Conservation (phyloP, 2,329 filamentous ascomycete genomes). For the Pleurostoma richardsiae region DNA sequence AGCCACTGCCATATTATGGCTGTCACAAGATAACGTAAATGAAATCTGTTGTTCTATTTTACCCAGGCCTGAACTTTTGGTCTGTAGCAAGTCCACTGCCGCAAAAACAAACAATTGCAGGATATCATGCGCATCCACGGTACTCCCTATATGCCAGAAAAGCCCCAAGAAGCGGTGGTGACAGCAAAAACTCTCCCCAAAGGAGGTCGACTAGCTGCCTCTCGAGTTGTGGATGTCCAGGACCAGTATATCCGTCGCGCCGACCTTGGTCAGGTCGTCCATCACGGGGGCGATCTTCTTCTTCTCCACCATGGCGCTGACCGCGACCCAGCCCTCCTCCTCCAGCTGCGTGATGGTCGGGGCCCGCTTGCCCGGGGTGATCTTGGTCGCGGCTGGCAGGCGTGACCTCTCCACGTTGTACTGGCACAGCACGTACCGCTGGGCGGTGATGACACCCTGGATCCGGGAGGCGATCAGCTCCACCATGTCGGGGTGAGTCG, state of each 20-base stretch:
- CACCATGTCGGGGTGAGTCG: conserved; percentile 75
- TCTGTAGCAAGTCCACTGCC: no score
- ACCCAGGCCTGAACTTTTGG: no score
- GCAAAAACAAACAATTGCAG: no score
- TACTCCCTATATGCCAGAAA: no score
- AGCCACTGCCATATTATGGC: no score
- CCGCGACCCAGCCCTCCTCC: conserved; percentile 88
- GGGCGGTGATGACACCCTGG: conserved; percentile 88
- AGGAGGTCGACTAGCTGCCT: conserved; percentile 12
- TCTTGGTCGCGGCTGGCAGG: conserved; percentile 62
- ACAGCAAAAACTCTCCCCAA: not conserved
- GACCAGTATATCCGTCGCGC: conserved; percentile 81
- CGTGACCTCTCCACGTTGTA: conserved; percentile 81
- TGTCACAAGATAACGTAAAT: no score
- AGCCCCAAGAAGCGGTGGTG: no score
- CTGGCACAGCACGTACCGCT: conserved; percentile 90
- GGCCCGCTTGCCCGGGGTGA: conserved; percentile 91
- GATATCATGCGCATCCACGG: no score
- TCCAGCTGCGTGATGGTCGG: conserved; percentile 89
- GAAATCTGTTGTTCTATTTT: no score
- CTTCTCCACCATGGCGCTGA: conserved; percentile 88
- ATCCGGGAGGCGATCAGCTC: conserved; percentile 83
- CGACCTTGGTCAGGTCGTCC: conserved; percentile 73
- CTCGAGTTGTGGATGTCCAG: conserved; percentile 74
- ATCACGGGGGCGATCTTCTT: conserved; percentile 80